Evolutionary conservation across 73 alveolate genomes (phyloP).

Genomic region (Durusdinium trenchii): DNA sequence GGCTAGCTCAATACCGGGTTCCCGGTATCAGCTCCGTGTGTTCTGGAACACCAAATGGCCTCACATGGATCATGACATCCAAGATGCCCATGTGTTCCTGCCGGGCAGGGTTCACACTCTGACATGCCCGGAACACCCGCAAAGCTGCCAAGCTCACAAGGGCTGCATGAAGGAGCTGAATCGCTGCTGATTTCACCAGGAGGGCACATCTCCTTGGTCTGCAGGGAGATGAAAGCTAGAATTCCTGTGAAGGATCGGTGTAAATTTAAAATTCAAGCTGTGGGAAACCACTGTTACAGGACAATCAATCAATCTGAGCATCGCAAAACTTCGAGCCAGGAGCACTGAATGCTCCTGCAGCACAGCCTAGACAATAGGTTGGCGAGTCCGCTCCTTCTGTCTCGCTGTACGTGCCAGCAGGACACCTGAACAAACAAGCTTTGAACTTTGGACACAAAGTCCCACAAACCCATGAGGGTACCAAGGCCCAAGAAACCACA

Average conservation of each 20-base stretch:
- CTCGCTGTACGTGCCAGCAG: slow-evolving; percentile 40
- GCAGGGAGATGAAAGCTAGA: not conserved
- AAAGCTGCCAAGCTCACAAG: slow-evolving; percentile 35
- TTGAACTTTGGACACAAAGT: too few relatives aligned
- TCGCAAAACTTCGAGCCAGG: slow-evolving; percentile 41
- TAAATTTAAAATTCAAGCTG: too few relatives aligned
- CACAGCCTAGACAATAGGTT: slow-evolving; percentile 23
- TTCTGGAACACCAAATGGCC: not conserved
- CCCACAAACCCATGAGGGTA: not conserved
- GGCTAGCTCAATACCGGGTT: too few relatives aligned
- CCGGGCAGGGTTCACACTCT: not conserved
- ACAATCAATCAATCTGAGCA: not conserved
- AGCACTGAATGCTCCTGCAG: slow-evolving; percentile 36
- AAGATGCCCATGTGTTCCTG: slow-evolving; percentile 50
- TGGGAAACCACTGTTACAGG: too few relatives aligned
- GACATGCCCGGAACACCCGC: slow-evolving; percentile 45
- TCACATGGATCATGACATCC: not conserved
- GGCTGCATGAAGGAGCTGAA: not conserved
- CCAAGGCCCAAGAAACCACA: not conserved
- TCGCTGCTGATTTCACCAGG: not conserved
- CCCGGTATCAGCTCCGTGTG: too few relatives aligned
- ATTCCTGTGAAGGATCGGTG: too few relatives aligned
- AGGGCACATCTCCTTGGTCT: not conserved
- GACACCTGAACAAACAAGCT: slow-evolving; percentile 10
- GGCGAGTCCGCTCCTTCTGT: slow-evolving; percentile 13